Percentiles rank a stretch among this genome's conserved stretches.
Conservation (phyloP, 2,329 filamentous ascomycete genomes). For the Aspergillus arachidicola region DNA sequence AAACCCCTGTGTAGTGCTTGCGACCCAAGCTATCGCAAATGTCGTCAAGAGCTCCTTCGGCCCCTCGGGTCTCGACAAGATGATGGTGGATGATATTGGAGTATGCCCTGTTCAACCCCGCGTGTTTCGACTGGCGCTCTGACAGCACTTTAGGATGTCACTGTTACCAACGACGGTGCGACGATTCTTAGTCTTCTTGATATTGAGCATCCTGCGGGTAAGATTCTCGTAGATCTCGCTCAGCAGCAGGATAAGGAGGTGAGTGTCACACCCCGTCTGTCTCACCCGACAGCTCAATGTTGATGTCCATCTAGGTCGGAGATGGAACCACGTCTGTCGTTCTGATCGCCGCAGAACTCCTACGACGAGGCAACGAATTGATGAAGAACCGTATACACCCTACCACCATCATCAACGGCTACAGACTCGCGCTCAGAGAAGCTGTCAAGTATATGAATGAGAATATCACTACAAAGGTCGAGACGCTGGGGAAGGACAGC, state of each 20-base stretch:
- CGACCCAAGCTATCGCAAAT: constrained; percentile 96
- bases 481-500: constrained; percentile 85
- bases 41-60: constrained; percentile 99
- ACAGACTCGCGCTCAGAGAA: constrained; percentile 91
- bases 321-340: constrained; percentile 98
- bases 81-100: constrained; percentile 99
- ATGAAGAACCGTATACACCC: constrained; percentile 99
- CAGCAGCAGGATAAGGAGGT: constrained; percentile 97
- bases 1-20: constrained; percentile 66
- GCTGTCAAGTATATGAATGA: constrained; percentile 99
- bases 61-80: constrained; percentile 96
- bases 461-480: constrained; percentile 95
- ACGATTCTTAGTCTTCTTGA: constrained; percentile 95
- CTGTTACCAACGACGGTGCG: constrained; percentile 97
- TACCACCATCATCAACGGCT: constrained; percentile 98
- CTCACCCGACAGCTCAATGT: constrained; percentile 13
- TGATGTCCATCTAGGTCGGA: constrained; percentile 62
- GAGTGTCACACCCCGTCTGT: constrained; percentile 11
- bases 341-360: constrained; percentile 91
- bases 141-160: constrained; percentile 71
- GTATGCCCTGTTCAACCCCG: constrained; percentile 54
- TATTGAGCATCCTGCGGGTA: constrained; percentile 96
- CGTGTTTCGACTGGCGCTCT: constrained; percentile 14
- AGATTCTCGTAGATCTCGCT: constrained; percentile 95
- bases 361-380: constrained; percentile 91